Evolutionary conservation across 73 alveolate genomes (phyloP).

Genomic region (Blepharisma stoltei): DNA sequence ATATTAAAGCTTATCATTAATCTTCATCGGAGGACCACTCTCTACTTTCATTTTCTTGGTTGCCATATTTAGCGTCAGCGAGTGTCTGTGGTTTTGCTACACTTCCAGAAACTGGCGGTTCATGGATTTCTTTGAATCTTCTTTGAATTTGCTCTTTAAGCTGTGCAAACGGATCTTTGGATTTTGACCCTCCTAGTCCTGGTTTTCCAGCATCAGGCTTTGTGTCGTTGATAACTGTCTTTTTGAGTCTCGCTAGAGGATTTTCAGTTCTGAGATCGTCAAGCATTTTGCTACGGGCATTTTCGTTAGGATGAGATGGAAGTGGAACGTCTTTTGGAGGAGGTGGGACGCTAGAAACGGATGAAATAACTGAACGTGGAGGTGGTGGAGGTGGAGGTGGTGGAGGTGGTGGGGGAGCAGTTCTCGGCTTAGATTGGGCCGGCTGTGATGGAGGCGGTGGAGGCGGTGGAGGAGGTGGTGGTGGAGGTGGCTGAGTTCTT

Average conservation of each 20-base stretch:
- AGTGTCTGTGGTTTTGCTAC: background rate
- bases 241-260: constrained; percentile 11
- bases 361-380: background rate
- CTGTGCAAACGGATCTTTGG: constrained; percentile 18
- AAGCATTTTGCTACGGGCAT: background rate
- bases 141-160: constrained; percentile 7
- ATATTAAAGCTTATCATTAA: no score
- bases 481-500: constrained; percentile 19
- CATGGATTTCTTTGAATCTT: constrained; percentile 19
- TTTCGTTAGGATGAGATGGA: background rate
- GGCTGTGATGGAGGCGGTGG: constrained; percentile 25
- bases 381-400: constrained; percentile 32
- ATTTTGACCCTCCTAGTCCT: background rate
- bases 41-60: no score
- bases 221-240: background rate
- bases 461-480: background rate
- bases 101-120: background rate
- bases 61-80: no score
- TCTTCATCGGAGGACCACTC: no score
- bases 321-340: background rate
- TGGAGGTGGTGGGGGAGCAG: constrained; percentile 28
- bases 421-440: background rate
- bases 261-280: background rate
- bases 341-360: background rate
- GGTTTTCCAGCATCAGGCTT: background rate